phyloP scores from a whole-genome alignment of 306 rosid species.

The Gynostemma pentaphyllum region DNA sequence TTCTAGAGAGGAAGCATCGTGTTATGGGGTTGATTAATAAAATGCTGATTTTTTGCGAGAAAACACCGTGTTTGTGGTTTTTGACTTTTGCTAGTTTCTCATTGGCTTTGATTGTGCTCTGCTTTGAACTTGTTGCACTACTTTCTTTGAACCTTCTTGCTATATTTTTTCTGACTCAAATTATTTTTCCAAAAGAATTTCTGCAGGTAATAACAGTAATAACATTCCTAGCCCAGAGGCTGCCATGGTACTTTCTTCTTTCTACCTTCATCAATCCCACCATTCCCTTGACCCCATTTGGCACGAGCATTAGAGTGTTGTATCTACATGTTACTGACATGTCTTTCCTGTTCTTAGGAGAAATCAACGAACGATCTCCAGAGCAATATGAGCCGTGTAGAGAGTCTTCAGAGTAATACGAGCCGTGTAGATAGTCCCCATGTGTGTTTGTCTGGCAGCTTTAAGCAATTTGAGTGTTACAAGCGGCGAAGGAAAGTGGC shows the following conservation, averaged over 20 bases:
- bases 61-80: not conserved
- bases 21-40: not conserved
- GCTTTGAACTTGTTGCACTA: not conserved
- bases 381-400: constrained; percentile 12
- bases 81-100: too few relatives aligned
- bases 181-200: constrained; percentile 21
- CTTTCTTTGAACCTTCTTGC: not conserved
- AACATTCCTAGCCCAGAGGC: not conserved
- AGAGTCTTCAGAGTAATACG: too few relatives aligned
- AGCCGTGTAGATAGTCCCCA: not conserved
- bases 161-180: not conserved
- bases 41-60: not conserved
- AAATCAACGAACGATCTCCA: constrained; percentile 12
- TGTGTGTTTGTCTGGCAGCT: too few relatives aligned
- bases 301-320: not conserved
- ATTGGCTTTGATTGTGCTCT: not conserved
- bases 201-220: constrained; percentile 14
- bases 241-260: constrained; percentile 23
- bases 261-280: not conserved
- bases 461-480: too few relatives aligned
- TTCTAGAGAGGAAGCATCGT: not conserved
- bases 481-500: constrained; percentile 28
- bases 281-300: not conserved
- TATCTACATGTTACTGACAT: not conserved
- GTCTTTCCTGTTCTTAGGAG: constrained; percentile 20